A percentile compares a stretch with the other conserved stretches of the same genome.
Conservation (phyloP, 257 asterid species). For the Primulina eburnea region DNA sequence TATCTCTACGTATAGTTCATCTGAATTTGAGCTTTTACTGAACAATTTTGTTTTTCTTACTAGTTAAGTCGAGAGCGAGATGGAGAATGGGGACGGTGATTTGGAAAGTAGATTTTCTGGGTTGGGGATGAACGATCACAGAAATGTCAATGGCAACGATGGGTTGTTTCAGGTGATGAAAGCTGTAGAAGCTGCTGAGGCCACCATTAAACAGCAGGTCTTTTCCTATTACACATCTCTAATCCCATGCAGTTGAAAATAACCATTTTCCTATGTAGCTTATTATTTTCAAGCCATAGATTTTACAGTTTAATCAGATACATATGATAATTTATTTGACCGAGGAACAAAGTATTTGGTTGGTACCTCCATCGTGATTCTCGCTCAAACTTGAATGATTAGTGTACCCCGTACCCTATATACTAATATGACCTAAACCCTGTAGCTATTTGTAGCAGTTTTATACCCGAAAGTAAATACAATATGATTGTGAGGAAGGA, state of each 20-base stretch:
- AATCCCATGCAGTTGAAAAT: neutral
- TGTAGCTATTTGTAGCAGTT: neutral
- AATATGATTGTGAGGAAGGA: neutral
- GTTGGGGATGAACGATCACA: conserved; percentile 54
- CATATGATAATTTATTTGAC: too few species aligned
- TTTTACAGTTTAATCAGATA: neutral
- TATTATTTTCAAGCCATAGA: neutral
- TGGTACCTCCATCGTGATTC: neutral
- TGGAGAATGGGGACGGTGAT: conserved; percentile 70
- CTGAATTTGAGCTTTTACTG: neutral
- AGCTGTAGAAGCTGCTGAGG: conserved; percentile 98
- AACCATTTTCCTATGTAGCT: neutral
- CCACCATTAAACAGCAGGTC: conserved; percentile 89
- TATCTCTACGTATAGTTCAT: neutral
- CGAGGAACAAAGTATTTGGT: neutral
- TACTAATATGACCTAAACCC: neutral
- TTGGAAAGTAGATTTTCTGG: conserved; percentile 52
- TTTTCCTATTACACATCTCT: neutral
- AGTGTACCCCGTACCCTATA: neutral
- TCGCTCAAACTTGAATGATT: neutral
- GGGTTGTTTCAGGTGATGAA: conserved; percentile 85
- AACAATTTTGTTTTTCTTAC: too few species aligned
- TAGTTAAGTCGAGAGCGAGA: conserved; percentile 19
- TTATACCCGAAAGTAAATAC: neutral
- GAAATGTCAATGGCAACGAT: conserved; percentile 46